Evolutionary conservation across 2,329 filamentous ascomycete species (phyloP), one percentile per base, ranked within the genome.

Genomic region (Emergomyces orientalis): DNA sequence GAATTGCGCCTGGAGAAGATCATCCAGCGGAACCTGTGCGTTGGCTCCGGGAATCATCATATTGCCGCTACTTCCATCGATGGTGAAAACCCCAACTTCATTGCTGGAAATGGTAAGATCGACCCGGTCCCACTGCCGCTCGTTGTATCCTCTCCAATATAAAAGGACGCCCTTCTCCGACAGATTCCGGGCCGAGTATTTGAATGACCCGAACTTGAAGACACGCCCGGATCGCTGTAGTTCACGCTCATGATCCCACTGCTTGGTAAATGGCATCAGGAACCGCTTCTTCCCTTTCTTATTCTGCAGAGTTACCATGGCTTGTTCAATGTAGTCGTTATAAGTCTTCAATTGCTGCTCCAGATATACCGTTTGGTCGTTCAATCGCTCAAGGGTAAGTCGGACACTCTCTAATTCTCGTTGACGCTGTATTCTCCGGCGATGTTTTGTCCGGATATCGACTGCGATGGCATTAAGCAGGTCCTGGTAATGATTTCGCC

Each of bases 321-420:
- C 93, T 75, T 96, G 92, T 78, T 99, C 95, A 72, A 99, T 96
- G 77, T 99, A 99, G 78, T 99, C 91, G 73, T 99, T 96, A 78
- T 99, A 99, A 67, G 88, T 94, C 81, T 96, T 96, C 65, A 96
- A 85, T 77, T 99, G 94, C 69, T 91, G 89, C 73, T 99, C 94
- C 11, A 99, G 84, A 77, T 95, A 99, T 67, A 86, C 85, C 45
- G 93, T 92, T 78, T 99, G 78, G 62, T 80, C 80, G 41, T 79
- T 77, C 49, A 81, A 73, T 51, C 80, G 75, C 6, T 73, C 75
- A 27, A 81, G 74, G 6, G 79, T 81, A 64, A 80, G 71, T 47
- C 76, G 75, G 43, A 79, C 77, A 51, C 77, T 77, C 69, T 99
- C 94, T 47, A 97, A 76, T 75, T 99, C 94, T 57, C 90, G 88